Base-by-base conservation (phyloP, 495 filamentous ascomycete genomes). In the Rhypophila decipiens region DNA sequence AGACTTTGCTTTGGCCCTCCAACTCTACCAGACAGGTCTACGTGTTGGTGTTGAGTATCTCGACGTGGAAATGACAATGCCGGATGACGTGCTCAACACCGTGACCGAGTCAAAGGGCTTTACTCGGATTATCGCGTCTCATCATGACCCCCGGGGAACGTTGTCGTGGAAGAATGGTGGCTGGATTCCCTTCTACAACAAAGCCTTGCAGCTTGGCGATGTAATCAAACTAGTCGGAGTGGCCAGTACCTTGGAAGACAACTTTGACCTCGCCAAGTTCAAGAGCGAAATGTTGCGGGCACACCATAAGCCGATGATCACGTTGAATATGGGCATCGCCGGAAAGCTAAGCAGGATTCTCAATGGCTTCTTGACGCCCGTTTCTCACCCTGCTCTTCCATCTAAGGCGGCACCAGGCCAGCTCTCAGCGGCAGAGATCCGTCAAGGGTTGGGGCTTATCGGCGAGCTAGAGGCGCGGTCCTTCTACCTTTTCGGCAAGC, bases 351-450 rank as follows among this genome's bases (percentile, higher is more conserved):
- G 88, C 60, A 79, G 93, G 24, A 83, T 99, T 46, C 69, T 90
- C 46, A 97, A 97, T 67, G 71, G 74, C 45, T 97, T 97, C 75
- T 78, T 99, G 76, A 97, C 94, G 2, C 93, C 93, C 3, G 93
- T 99, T 20, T 90, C 90, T 15, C 94, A 97, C 63, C 87, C 90
- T 4, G 77, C 76, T 13, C 75, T 96, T 2, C 89, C 93, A 0
- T 85, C 88, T 72, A 95, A 93, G 69, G 89, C 93, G 9, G 94
- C 93, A 0, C 93, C 94, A 4, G 93, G 94, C 12, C 93, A 99
- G 57, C 79, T 99, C 18, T 95, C 88, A 19, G 89, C 90, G 0
- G 77, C 83, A 1, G 93, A 99, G 56, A 96, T 97, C 54, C 82
- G 89, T 31, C 75, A 68, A 8, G 89, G 78, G 9, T 74, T 95